A percentile compares a stretch with the other conserved stretches of the same genome.
Evolutionary conservation across 805 yeast species (phyloP).

Genomic region (Candida lessepsii): DNA sequence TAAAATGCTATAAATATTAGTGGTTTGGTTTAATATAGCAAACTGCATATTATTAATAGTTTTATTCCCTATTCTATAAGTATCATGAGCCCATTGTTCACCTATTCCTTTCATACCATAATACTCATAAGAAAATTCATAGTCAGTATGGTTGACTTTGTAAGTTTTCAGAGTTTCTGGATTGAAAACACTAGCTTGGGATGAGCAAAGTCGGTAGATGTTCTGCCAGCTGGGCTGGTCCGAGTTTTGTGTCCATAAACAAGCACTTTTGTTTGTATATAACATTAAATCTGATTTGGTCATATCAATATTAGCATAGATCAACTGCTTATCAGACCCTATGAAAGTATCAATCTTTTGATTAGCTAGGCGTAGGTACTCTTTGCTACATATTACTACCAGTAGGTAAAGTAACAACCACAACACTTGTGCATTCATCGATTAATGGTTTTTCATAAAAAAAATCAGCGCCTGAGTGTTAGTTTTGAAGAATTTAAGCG

Average conservation of each 20-base stretch:
- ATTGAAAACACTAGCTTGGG: slow-evolving; percentile 7
- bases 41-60: slow-evolving; percentile 54
- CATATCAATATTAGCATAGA: slow-evolving; percentile 23
- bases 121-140: slow-evolving; percentile 1
- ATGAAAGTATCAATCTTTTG: slow-evolving; percentile 14
- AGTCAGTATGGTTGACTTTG: not conserved
- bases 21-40: slow-evolving; percentile 70
- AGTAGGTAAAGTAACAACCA: not conserved
- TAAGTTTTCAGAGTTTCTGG: slow-evolving; percentile 1
- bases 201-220: slow-evolving; percentile 2
- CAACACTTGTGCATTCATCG: not conserved
- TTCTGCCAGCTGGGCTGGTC: not conserved
- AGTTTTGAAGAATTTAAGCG: not conserved
- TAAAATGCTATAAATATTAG: slow-evolving; percentile 66
- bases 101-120: slow-evolving; percentile 6
- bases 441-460: not conserved
- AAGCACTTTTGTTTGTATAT: slow-evolving; percentile 7
- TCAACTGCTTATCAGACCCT: slow-evolving; percentile 23
- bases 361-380: slow-evolving; percentile 8
- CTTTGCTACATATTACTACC: not conserved
- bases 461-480: not conserved
- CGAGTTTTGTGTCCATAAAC: slow-evolving; percentile 7
- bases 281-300: slow-evolving; percentile 30
- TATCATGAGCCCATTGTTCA: slow-evolving; percentile 65
- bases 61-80: slow-evolving; percentile 49